These are phyloP conservation scores for Diutina mesorugosa DNA, from an alignment of 1,139 yeast genomes.

Conservation along the genomic window DNA sequence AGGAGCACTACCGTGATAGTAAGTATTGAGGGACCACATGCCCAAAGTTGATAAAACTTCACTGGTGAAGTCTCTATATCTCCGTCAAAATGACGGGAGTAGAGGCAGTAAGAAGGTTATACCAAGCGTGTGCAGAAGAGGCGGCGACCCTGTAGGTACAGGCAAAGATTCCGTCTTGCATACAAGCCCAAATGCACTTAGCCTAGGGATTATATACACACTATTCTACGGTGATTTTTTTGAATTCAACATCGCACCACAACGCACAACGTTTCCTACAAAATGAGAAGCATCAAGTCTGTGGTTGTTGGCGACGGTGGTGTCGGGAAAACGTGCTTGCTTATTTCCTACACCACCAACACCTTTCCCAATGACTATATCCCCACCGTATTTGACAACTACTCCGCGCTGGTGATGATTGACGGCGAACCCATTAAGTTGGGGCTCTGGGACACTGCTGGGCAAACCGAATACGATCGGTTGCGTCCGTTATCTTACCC, in stretches of 20 bases:
- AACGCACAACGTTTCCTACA: background rate
- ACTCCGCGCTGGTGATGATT: constrained; percentile 76
- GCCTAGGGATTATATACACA: background rate
- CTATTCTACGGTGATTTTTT: background rate
- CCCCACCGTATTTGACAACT: constrained; percentile 88
- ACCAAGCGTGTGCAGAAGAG: background rate
- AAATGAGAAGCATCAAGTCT: constrained; percentile 84
- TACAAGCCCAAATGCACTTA: background rate
- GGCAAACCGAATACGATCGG: constrained; percentile 88
- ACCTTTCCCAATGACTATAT: constrained; percentile 93
- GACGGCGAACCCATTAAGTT: constrained; percentile 72
- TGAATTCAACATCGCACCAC: background rate
- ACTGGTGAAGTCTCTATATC: too few relatives aligned
- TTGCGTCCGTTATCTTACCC: constrained; percentile 87
- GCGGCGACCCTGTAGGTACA: background rate
- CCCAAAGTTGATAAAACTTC: too few relatives aligned
- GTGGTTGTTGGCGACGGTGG: constrained; percentile 98
- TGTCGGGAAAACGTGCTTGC: constrained; percentile 85
- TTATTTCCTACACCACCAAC: constrained; percentile 84
- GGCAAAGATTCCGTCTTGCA: background rate
- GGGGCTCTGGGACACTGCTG: constrained; percentile 97
- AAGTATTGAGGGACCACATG: background rate
- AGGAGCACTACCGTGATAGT: background rate
- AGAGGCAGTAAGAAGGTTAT: background rate
- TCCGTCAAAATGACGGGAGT: too few relatives aligned